Evolutionary conservation across 306 rosid genomes (phyloP).

Genomic region (Bauhinia variegata): DNA sequence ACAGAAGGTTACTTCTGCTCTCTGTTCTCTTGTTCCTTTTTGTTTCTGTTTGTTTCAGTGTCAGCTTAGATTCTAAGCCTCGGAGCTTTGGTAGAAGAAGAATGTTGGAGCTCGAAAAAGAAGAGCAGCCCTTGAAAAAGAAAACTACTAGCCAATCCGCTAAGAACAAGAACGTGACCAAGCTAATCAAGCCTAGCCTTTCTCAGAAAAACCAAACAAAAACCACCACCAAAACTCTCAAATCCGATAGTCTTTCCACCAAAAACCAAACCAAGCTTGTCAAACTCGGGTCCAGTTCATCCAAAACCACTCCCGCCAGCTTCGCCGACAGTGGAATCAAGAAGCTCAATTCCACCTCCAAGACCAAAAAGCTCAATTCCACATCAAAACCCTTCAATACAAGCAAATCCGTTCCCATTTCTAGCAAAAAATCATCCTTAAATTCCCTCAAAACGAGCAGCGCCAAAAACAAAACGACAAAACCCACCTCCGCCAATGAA

Average conservation of each 20-base stretch:
- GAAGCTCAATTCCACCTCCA: conserved; percentile 62
- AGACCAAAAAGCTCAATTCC: conserved; percentile 63
- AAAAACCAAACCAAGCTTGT: conserved; percentile 61
- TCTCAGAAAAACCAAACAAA: conserved; percentile 58
- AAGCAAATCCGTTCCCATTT: conserved; percentile 38
- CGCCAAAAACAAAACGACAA: conserved; percentile 69
- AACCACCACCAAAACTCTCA: conserved; percentile 48
- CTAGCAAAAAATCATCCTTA: conserved; percentile 41
- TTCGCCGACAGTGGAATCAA: conserved; percentile 41
- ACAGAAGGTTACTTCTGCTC: conserved; percentile 49
- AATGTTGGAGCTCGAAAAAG: conserved; percentile 34
- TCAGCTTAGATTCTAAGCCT: conserved; percentile 43
- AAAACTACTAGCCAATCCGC: conserved; percentile 44
- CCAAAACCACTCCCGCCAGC: conserved; percentile 33
- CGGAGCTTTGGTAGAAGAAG: conserved; percentile 45
- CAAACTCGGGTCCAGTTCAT: conserved; percentile 29
- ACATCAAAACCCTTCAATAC: conserved; percentile 56
- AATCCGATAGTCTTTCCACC: conserved; percentile 42
- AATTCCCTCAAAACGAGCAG: conserved; percentile 53
- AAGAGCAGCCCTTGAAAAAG: conserved; percentile 44
- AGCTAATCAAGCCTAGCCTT: conserved; percentile 39
- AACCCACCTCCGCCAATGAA: conserved; percentile 49
- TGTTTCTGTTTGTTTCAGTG: conserved; percentile 37
- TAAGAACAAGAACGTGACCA: conserved; percentile 65
- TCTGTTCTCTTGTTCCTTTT: conserved; percentile 42